These are phyloP conservation scores for Diversispora eburnea DNA, from an alignment of 192 early-diverging fungal genomes.

Conservation along the genomic window DNA sequence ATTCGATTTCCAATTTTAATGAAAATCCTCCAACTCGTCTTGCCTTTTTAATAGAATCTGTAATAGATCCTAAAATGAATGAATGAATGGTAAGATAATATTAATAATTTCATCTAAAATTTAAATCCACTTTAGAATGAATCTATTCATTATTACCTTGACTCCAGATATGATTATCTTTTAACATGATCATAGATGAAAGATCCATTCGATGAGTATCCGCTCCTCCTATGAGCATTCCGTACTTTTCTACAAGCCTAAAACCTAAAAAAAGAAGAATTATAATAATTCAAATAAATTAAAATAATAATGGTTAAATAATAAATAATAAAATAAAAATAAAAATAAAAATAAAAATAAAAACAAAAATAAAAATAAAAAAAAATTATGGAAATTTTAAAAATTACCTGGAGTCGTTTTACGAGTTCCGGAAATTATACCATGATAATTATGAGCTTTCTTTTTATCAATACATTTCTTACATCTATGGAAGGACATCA, in stretches of 20 bases:
- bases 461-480: conserved; percentile 59
- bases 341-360: too few relatives aligned
- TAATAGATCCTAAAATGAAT: conserved; percentile 76
- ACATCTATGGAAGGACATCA: conserved; percentile 43
- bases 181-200: conserved; percentile 98
- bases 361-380: too few relatives aligned
- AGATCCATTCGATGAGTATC: conserved; percentile 97
- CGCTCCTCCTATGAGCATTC: conserved; percentile 92
- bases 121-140: too few relatives aligned
- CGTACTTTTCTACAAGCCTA: conserved; percentile 96
- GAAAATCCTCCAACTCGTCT: conserved; percentile 83
- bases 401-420: conserved; percentile 89
- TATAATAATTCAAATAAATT: background rate
- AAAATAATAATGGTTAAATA: background rate
- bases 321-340: too few relatives aligned
- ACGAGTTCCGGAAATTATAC: conserved; percentile 91
- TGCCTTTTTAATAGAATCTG: conserved; percentile 80
- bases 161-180: conserved; percentile 98
- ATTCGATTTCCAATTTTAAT: conserved; percentile 97
- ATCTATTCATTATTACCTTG: conserved; percentile 42
- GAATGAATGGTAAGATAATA: background rate
- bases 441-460: conserved; percentile 67
- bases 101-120: background rate
- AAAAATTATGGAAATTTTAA: too few relatives aligned
- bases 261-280: conserved; percentile 59